phyloP scores from a whole-genome alignment of 176 grass and related monocot species.

The Oryza meridionalis region DNA sequence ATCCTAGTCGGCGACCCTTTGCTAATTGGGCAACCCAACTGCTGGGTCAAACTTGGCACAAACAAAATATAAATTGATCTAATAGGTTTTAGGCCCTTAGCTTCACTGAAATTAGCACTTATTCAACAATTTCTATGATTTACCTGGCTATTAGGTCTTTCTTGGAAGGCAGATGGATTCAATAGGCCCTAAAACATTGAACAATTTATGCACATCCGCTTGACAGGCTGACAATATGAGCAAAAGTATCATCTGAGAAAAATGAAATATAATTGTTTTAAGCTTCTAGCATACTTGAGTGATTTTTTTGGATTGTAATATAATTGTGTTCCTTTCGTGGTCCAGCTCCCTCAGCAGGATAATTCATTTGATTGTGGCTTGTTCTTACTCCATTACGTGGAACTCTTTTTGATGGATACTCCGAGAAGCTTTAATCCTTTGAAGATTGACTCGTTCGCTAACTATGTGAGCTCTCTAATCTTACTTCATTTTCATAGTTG shows the following conservation, averaged over 20 bases:
- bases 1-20: background rate
- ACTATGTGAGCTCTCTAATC: slow-evolving; percentile 75
- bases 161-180: background rate
- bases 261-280: background rate
- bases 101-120: slow-evolving; percentile 18
- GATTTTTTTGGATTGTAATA: slow-evolving; percentile 20
- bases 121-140: slow-evolving; percentile 2
- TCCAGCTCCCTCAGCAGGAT: slow-evolving; percentile 95
- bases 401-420: slow-evolving; percentile 86
- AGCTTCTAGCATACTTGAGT: background rate
- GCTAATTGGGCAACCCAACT: slow-evolving; percentile 3
- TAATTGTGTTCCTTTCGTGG: slow-evolving; percentile 37
- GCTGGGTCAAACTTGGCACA: background rate
- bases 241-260: background rate
- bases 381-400: slow-evolving; percentile 93
- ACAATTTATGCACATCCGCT: background rate
- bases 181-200: too few species aligned
- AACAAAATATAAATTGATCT: background rate
- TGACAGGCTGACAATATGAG: too few species aligned
- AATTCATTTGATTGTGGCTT: slow-evolving; percentile 97
- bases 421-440: slow-evolving; percentile 72
- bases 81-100: background rate
- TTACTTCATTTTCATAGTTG: slow-evolving; percentile 30
- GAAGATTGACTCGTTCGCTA: slow-evolving; percentile 59
- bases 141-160: background rate